Evolutionary conservation across 2,329 filamentous ascomycete genomes (phyloP).

Genomic region (Pseudogymnoascus sp.): DNA sequence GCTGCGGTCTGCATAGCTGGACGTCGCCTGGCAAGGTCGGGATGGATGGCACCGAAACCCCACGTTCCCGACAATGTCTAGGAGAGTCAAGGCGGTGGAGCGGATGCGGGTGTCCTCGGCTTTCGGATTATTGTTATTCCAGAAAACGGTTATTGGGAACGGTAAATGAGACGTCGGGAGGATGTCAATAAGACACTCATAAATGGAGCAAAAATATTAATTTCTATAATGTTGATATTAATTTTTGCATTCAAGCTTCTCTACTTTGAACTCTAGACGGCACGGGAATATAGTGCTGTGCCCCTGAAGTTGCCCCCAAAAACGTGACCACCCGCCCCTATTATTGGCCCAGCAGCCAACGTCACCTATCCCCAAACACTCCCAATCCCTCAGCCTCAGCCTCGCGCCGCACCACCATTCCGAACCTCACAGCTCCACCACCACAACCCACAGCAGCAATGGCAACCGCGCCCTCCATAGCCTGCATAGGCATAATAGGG

Average conservation of each 20-base stretch:
- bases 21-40: background rate
- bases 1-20: background rate
- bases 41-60: background rate
- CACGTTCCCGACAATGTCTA: background rate
- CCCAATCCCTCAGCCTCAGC: slow-evolving; percentile 7
- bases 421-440: slow-evolving; percentile 8
- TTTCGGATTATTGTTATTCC: background rate
- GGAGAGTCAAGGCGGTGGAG: background rate
- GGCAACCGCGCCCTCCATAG: slow-evolving; percentile 68
- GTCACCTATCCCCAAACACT: background rate
- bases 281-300: background rate
- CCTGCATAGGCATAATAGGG: slow-evolving; percentile 88
- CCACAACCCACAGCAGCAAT: slow-evolving; percentile 39
- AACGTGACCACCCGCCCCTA: background rate
- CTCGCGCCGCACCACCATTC: background rate
- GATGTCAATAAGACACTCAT: background rate
- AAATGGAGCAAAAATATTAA: background rate
- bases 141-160: too few relatives aligned
- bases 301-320: background rate
- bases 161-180: too few relatives aligned
- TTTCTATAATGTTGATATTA: background rate
- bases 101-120: background rate
- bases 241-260: background rate
- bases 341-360: background rate
- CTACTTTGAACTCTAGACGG: background rate